Conservation (phyloP, 352 stramenopile species). For the Halophytophthora polymorphica region DNA sequence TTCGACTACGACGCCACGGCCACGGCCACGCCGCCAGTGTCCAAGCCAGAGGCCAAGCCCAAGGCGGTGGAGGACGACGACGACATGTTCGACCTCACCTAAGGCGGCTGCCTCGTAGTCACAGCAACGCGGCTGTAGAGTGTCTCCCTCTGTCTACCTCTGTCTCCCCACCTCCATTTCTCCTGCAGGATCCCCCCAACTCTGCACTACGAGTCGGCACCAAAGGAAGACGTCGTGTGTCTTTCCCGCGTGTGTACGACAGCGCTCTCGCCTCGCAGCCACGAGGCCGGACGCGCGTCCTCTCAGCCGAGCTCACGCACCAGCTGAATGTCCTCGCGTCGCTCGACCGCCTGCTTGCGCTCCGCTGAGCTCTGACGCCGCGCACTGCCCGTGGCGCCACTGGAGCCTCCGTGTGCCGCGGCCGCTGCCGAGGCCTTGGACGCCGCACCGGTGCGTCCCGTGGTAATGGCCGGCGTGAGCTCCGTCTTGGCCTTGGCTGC, state of each 20-base stretch:
- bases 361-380: conserved; percentile 27
- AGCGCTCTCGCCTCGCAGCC: no score
- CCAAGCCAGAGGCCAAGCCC: conserved; percentile 13
- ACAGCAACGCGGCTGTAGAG: not conserved
- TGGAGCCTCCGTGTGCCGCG: conserved; percentile 2
- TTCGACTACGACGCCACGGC: conserved; percentile 17
- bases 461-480: conserved; percentile 16
- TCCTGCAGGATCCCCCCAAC: no score
- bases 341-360: conserved; percentile 38
- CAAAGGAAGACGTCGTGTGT: no score
- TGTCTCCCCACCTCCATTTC: no score
- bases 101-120: conserved; percentile 13
- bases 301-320: conserved; percentile 49
- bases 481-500: conserved; percentile 25
- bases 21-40: conserved; percentile 12
- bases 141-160: not conserved
- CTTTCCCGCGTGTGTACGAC: no score
- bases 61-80: conserved; percentile 37
- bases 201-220: no score
- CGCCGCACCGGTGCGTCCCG: conserved; percentile 3
- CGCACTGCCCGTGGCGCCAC: conserved; percentile 3
- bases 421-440: conserved; percentile 9
- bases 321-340: conserved; percentile 53
- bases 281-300: no score
- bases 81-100: conserved; percentile 76